Evolutionary conservation across 352 stramenopile species (phyloP), one percentile per base, ranked within the genome.

Genomic region (Phytopythium delawarense): DNA sequence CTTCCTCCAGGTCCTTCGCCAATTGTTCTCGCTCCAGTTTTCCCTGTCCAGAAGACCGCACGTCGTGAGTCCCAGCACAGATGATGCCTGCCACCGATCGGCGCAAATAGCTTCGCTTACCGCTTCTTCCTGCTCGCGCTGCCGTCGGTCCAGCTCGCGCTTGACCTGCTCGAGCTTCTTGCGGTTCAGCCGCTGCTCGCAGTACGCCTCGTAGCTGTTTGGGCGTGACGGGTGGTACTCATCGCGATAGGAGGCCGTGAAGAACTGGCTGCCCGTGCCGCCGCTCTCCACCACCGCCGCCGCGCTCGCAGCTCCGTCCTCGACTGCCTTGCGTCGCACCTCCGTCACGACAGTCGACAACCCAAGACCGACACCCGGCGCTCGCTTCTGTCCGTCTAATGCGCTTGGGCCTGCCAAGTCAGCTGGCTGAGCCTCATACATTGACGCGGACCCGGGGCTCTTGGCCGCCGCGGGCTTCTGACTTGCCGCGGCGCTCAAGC

Each of bases 171-270:
- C 83, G 55, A 95, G 68, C 62, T 94, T 90, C 62, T 84, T 82
- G 51, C 81, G 81, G 23, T 85, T 81, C 30, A 78, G 50, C 23
- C 88, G 78, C 59, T 94, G 84, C 37, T 96, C 81, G 64, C 87
- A 96, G 61, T 86, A 96, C 8, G 74, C 75, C 58, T 95, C 84
- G 70, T 97, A 97, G 72, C 87, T 95, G 49, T 97, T 97, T 7
- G 90, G 90, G 9, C 86, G 78, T 30, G 76, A 69, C 4, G 90
- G 90, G 63, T 97, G 78, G 65, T 97, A 97, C 60, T 94, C 86
- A 34, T 97, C 90, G 42, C 78, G 72, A 50, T 95, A 93, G 16
- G 64, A 89, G 0, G 71, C 70, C 62, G 91, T 81, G 59, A 93
- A 91, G 66, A 89, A 91, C 45, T 89, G 74, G 16, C 59, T 55